phyloP scores from a whole-genome alignment of 352 stramenopile species.

The Hyaloperonospora brassicae region DNA sequence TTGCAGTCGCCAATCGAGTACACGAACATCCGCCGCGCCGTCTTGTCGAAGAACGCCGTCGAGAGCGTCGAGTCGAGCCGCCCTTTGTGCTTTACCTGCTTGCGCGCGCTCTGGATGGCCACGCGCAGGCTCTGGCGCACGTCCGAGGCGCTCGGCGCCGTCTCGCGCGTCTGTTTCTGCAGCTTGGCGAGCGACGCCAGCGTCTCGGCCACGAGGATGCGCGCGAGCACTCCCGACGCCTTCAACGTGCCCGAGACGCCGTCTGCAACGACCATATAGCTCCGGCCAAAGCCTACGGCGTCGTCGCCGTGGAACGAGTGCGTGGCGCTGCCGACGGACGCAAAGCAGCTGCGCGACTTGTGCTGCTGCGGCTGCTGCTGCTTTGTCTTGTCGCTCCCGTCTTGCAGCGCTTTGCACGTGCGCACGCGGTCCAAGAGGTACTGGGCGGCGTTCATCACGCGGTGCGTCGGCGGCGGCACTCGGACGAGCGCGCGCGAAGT shows the following conservation, averaged over 20 bases:
- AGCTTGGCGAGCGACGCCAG: slow-evolving; percentile 61
- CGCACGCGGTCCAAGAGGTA: slow-evolving; percentile 72
- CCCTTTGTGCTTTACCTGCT: slow-evolving; percentile 66
- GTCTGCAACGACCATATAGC: slow-evolving; percentile 83
- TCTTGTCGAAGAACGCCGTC: slow-evolving; percentile 72
- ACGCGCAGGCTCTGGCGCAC: slow-evolving; percentile 60
- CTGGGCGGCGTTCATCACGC: slow-evolving; percentile 49
- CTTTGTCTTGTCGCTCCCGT: slow-evolving; percentile 25
- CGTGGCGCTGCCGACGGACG: slow-evolving; percentile 63
- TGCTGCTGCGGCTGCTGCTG: too few relatives aligned
- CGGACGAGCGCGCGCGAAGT: slow-evolving; percentile 7
- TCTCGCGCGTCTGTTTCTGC: slow-evolving; percentile 48
- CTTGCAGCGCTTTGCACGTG: slow-evolving; percentile 51
- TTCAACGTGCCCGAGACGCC: slow-evolving; percentile 83
- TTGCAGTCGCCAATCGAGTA: slow-evolving; percentile 86
- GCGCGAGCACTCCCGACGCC: slow-evolving; percentile 68
- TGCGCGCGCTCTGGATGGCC: slow-evolving; percentile 65
- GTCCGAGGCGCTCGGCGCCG: slow-evolving; percentile 45
- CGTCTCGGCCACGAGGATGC: slow-evolving; percentile 72
- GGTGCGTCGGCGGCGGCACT: slow-evolving; percentile 3
- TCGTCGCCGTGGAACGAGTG: slow-evolving; percentile 84
- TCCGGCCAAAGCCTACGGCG: slow-evolving; percentile 72
- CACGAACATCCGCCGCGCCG: slow-evolving; percentile 66
- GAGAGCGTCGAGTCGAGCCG: slow-evolving; percentile 79
- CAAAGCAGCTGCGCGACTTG: slow-evolving; percentile 35